Evolutionary conservation across 2,329 filamentous ascomycete species (phyloP).

Genomic region (Aphanoascus verrucosus): DNA sequence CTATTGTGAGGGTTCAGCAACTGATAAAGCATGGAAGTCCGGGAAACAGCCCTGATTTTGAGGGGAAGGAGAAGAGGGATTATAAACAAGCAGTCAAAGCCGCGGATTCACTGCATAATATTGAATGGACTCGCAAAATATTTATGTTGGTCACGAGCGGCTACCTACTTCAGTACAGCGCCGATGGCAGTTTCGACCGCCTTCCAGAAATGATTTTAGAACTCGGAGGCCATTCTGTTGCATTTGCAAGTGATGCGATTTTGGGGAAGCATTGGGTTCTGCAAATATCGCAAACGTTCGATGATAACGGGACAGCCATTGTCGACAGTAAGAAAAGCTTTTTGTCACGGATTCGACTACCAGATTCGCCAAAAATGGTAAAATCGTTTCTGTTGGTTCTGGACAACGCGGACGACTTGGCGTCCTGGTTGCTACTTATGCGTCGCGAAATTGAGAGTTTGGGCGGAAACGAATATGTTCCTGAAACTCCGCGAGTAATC

Average conservation of each 20-base stretch:
- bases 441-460: constrained; percentile 38
- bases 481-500: constrained; percentile 22
- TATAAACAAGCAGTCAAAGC: constrained; percentile 21
- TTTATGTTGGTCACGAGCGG: constrained; percentile 37
- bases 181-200: constrained; percentile 36
- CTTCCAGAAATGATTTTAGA: constrained; percentile 40
- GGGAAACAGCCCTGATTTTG: constrained; percentile 7
- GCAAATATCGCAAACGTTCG: constrained; percentile 34
- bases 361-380: constrained; percentile 25
- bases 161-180: constrained; percentile 38
- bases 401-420: constrained; percentile 35
- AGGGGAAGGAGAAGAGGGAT: constrained; percentile 14
- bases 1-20: constrained; percentile 48
- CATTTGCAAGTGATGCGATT: constrained; percentile 41
- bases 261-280: constrained; percentile 41
- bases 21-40: constrained; percentile 16
- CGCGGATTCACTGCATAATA: constrained; percentile 30
- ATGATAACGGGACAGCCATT: constrained; percentile 21
- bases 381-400: constrained; percentile 37
- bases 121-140: constrained; percentile 36
- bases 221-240: constrained; percentile 36
- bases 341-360: constrained; percentile 33
- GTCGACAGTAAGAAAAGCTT: constrained; percentile 27
- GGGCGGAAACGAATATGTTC: constrained; percentile 36
- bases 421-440: constrained; percentile 36